phyloP scores from a whole-genome alignment of 495 filamentous ascomycete genomes.

The Neohortaea acidophila region DNA sequence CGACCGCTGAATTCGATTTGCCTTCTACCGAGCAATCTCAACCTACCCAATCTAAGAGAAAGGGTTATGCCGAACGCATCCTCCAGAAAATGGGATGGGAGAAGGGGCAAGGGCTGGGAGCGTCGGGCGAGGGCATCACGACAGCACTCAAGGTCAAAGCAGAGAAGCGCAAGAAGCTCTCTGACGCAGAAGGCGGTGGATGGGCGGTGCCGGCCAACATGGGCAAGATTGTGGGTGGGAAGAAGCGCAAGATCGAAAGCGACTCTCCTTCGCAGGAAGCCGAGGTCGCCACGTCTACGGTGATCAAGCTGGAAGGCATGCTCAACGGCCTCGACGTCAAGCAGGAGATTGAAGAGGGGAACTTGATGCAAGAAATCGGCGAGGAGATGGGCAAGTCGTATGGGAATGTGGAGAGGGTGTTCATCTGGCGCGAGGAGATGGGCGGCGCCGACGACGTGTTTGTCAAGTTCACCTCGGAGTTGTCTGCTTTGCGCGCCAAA shows the following conservation, averaged over 20 bases:
- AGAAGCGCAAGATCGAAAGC: constrained; percentile 33
- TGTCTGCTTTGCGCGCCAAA: constrained; percentile 77
- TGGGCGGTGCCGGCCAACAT: constrained; percentile 52
- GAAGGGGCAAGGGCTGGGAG: constrained; percentile 73
- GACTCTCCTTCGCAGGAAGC: constrained; percentile 23
- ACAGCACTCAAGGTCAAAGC: constrained; percentile 68
- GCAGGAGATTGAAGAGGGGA: constrained; percentile 51
- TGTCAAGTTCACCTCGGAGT: constrained; percentile 69
- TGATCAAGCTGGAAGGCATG: constrained; percentile 69
- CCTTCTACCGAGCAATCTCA: constrained; percentile 37
- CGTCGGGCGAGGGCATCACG: constrained; percentile 61
- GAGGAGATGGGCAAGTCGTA: constrained; percentile 77
- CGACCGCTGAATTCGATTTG: constrained; percentile 19
- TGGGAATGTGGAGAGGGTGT: constrained; percentile 71
- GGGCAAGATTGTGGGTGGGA: constrained; percentile 68
- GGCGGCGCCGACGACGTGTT: constrained; percentile 52
- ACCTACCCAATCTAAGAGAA: constrained; percentile 60
- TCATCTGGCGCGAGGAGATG: constrained; percentile 43
- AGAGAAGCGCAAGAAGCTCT: constrained; percentile 60
- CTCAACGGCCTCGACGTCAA: constrained; percentile 63
- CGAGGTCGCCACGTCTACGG: constrained; percentile 49
- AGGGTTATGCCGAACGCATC: constrained; percentile 69
- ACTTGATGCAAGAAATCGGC: constrained; percentile 82
- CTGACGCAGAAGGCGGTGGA: constrained; percentile 66
- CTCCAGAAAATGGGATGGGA: constrained; percentile 90